Evolutionary conservation across 257 asterid genomes (phyloP), one percentile per base, ranked within the genome.

Genomic region (Paulownia fortunei): DNA sequence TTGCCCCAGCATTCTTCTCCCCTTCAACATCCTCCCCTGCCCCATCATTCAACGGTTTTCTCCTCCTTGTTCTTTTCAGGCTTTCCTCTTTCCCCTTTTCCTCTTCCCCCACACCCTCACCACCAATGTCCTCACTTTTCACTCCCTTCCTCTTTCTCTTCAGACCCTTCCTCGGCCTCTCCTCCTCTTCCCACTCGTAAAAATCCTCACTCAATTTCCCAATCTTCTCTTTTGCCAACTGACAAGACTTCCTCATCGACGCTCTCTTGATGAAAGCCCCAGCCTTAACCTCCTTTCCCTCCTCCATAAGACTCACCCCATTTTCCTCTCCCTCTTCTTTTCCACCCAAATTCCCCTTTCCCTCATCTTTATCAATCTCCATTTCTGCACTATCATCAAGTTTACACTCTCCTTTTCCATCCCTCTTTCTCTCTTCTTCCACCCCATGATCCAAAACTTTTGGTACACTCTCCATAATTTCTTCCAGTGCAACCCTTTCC

Each of bases 141-240:
- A 44, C 80, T 21, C 41, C 74, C 79, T 54, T 41, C 51, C 79
- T 41, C 82, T 68, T 63, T 77, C 61, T 69, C 82, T 60, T 51
- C 1, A 1, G 72, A 54, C 73, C 77, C 84, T 18, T 73, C 69
- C 55, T 79, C 71, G 73, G 65, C 23, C 69, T 81, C 67, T 58
- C 73, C 12, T 51, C 69, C 6, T 62, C 69, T 4, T 27, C 87
- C 81, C 54, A 73, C 60, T 79, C 86, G 19, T 59, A 69, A 41
- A 23, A 18, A 27, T 71, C 76, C 76, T 74, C 81, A 2, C 49
- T 77, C 81, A 80, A 46, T 46, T 67, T 69, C 75, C 8, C 74
- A 19, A 84, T 73, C 83, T 84, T 86, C 84, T 70, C 80, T 47
- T 63, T 78, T 1, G 85, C 87, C 80, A 77, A 61, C 72, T 47